Evolutionary conservation across 768 basidiomycete genomes (phyloP).

Genomic region (Serendipita vermifera): DNA sequence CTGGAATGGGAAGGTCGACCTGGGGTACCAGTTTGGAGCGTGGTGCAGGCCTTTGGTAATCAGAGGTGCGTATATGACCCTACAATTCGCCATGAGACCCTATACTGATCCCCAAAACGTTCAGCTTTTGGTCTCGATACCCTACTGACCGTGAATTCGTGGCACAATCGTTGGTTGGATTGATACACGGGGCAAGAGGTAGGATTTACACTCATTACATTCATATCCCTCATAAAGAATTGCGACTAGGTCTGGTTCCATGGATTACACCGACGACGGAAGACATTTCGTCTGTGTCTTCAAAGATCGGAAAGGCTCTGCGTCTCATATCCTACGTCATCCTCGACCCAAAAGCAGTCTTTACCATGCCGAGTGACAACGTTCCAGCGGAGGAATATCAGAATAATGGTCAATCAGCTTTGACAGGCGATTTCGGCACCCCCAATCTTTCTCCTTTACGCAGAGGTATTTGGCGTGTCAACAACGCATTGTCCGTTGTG

Average conservation of each 20-base stretch:
- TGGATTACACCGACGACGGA: slow-evolving; percentile 14
- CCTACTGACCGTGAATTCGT: slow-evolving; percentile 16
- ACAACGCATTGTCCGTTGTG: too few species aligned
- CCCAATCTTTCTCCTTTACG: too few species aligned
- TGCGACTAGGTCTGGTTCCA: slow-evolving; percentile 9
- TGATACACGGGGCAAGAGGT: slow-evolving; percentile 13
- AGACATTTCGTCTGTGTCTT: slow-evolving; percentile 10
- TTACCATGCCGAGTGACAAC: too few species aligned
- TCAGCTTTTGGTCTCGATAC: slow-evolving; percentile 13
- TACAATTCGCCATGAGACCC: background rate
- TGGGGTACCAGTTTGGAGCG: slow-evolving; percentile 18
- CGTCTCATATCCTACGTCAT: slow-evolving; percentile 8
- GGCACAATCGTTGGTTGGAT: background rate
- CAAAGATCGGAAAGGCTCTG: slow-evolving; percentile 1
- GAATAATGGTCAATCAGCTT: too few species aligned
- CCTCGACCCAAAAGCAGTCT: background rate
- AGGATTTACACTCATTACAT: background rate
- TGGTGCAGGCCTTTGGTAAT: slow-evolving; percentile 20
- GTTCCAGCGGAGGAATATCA: too few species aligned
- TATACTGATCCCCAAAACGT: background rate
- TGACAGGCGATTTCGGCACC: too few species aligned
- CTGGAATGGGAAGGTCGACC: slow-evolving; percentile 9
- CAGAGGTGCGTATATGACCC: slow-evolving; percentile 8
- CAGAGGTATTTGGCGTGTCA: too few species aligned
- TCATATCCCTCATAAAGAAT: too few species aligned